Percentiles rank a stretch among this genome's conserved stretches.
Conservation (phyloP, 2,329 filamentous ascomycete species). For the Arachnomyces sp. region DNA sequence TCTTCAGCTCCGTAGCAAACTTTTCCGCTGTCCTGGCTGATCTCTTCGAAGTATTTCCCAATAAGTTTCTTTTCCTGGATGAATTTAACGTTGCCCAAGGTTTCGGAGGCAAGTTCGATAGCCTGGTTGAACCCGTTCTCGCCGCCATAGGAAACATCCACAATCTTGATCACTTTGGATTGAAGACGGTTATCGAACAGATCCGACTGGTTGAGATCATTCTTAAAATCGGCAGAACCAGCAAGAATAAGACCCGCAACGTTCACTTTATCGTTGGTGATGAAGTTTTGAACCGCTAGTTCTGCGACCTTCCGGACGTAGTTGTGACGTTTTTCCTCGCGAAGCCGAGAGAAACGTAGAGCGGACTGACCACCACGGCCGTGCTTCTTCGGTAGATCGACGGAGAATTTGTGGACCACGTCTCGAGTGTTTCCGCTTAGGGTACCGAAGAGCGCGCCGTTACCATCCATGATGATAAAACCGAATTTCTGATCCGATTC, state of each 20-base stretch:
- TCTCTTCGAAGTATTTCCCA: conserved; percentile 97
- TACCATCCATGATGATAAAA: conserved; percentile 99
- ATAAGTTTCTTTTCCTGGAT: conserved; percentile 99
- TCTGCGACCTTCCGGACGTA: conserved; percentile 99
- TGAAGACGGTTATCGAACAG: conserved; percentile 90
- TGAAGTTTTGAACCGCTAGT: conserved; percentile 96
- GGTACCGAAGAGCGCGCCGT: conserved; percentile 93
- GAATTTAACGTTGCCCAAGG: conserved; percentile 97
- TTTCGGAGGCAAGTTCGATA: conserved; percentile 91
- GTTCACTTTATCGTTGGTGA: conserved; percentile 97
- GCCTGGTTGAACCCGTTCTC: conserved; percentile 99
- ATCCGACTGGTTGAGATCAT: conserved; percentile 94
- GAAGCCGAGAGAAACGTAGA: conserved; percentile 96
- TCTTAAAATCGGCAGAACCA: conserved; percentile 98
- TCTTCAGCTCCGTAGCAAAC: conserved; percentile 98
- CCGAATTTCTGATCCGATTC: conserved; percentile 99
- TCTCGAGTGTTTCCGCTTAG: conserved; percentile 96
- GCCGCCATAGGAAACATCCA: conserved; percentile 96
- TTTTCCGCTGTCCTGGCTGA: conserved; percentile 92
- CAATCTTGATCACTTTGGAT: conserved; percentile 97
- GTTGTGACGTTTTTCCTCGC: conserved; percentile 99
- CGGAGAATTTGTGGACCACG: conserved; percentile 93
- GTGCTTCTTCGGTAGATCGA: conserved; percentile 99
- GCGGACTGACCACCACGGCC: conserved; percentile 99
- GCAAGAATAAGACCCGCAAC: conserved; percentile 91